Conservation (phyloP, 2,329 filamentous ascomycete genomes). For the Sporothrix inflata region DNA sequence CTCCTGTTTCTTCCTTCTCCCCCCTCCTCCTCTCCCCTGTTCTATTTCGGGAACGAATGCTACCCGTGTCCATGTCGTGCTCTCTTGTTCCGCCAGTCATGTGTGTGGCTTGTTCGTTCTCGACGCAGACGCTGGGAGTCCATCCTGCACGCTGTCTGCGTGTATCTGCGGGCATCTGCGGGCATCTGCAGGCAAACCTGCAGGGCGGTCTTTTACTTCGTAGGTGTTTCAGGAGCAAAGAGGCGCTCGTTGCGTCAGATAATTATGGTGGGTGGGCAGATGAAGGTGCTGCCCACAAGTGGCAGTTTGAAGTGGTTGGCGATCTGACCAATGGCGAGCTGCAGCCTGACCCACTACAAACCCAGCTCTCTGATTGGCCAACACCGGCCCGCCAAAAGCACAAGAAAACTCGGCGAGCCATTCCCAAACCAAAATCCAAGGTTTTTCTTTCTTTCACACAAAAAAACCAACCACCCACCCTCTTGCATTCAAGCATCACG, state of each 20-base stretch:
- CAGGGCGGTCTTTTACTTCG: slow-evolving; percentile 24
- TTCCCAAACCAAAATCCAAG: slow-evolving; percentile 17
- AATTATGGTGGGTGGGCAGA: not conserved
- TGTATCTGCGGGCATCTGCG: not conserved
- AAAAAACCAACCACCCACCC: not conserved
- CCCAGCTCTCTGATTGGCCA: not conserved
- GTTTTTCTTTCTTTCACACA: not conserved
- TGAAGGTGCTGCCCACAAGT: too few relatives aligned
- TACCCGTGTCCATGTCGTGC: slow-evolving; percentile 27
- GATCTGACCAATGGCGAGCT: slow-evolving; percentile 19
- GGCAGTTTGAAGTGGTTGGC: too few relatives aligned
- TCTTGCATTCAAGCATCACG: not conserved
- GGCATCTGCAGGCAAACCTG: slow-evolving; percentile 28
- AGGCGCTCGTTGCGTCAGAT: slow-evolving; percentile 21
- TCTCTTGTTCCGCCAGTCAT: slow-evolving; percentile 22
- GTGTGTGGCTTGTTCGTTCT: slow-evolving; percentile 2
- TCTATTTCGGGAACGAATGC: slow-evolving; percentile 28
- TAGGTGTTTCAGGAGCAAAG: slow-evolving; percentile 28
- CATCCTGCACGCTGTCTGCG: not conserved
- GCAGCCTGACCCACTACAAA: not conserved
- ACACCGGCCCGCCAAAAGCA: not conserved
- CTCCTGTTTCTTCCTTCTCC: not conserved
- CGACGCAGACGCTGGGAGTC: not conserved
- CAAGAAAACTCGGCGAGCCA: not conserved
- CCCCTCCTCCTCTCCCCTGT: slow-evolving; percentile 3